Base-by-base conservation (phyloP, 2,329 filamentous ascomycete genomes). In the Claviceps sp. region DNA sequence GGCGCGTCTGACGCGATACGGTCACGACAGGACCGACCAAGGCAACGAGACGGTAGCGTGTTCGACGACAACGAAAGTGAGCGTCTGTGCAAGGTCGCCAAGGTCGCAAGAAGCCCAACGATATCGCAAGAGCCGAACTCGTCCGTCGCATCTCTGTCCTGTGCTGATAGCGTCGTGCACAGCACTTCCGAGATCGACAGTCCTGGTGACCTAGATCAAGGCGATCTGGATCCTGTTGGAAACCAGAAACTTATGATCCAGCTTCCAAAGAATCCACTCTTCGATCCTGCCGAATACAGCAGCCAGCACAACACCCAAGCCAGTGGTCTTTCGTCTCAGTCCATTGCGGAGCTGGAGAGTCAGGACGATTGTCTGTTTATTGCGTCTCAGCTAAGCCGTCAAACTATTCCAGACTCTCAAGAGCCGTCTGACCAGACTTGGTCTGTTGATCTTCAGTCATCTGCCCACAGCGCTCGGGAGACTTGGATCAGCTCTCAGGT, bases 381-480 rank as follows among this genome's bases (percentile, higher is more conserved):
- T 51, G 55, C 62, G 17, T 59, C 62, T 4, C 57, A 62, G 26
- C 52, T 64, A 39, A 71, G 65, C 52, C 62, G 65, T 50, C 56
- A 57, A 26, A 72, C 68, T 3, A 68, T 75, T 23, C 70, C 70
- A 0, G 71, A 74, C 53, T 75, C 72, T 0, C 70, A 74, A 53
- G 70, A 69, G 37, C 56, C 54, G 9, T 63, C 63, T n/a, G 58
- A 56, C 11, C 58, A 58, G 49, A 55, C 56, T 13, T 59, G 56
- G 52, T 55, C 59, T 4, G 56, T 58, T 45, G 29, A 51, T 45
- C 22, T 45, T 26, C 34, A 37, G 26, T 38, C 45, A 14, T 47
- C 51, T 23, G 38, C 39, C 17, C 20, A 36, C 20, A 34, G 23
- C 42, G 22, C 9, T 17, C 39, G 17, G 7, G 44, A 47, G 34